Base-by-base conservation (phyloP, 164 flowering plant species). In the Cinnamomum micranthum region DNA sequence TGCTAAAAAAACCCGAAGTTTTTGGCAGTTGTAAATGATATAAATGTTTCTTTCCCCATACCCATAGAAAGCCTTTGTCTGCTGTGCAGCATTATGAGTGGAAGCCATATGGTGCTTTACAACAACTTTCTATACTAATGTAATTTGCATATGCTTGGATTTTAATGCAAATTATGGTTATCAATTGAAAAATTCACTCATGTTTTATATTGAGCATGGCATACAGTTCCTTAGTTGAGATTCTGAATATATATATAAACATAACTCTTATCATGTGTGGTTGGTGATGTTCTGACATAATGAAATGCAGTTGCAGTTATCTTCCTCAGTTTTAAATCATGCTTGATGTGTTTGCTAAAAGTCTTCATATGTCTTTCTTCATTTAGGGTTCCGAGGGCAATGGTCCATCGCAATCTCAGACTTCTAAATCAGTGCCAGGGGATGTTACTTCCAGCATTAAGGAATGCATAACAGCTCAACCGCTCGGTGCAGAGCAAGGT, bases 361-460 rank as follows among this genome's bases (percentile, higher is more conserved):
- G 47, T 69, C 24, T 7, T 9, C 35, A 9, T 50, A 9, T 27
- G 6, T 15, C 50, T 27, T 63, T 73, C 33, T 51, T 73, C 7
- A 63, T 17, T 63, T 51, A 85, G 89, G 78, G 71, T 69, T 75
- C 83, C 70, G 78, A 77, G 60, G 80, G 75, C 74, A 81, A 82
- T 50, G 68, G 76, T 65, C 65, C 76, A 65, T 76, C 80, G 62
- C 78, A 78, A 69, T 80, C 81, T 10, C 64, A 65, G 19, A 68
- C 80, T 47, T 66, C 81, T 6, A 50, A 76, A 27, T 27, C 80
- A 41, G 74, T 81, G 12, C 68, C 70, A 50, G 77, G 74, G 50
- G 73, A 63, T 82, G 74, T 81, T 62, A 22, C 76, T 74, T 75
- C 78, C 68, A 70, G 27, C 72, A 67, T 65, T 65, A 80, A 81